Evolutionary conservation across 1,284 basidiomycete species (phyloP).

Genomic region (Ceratobasidium sp.): DNA sequence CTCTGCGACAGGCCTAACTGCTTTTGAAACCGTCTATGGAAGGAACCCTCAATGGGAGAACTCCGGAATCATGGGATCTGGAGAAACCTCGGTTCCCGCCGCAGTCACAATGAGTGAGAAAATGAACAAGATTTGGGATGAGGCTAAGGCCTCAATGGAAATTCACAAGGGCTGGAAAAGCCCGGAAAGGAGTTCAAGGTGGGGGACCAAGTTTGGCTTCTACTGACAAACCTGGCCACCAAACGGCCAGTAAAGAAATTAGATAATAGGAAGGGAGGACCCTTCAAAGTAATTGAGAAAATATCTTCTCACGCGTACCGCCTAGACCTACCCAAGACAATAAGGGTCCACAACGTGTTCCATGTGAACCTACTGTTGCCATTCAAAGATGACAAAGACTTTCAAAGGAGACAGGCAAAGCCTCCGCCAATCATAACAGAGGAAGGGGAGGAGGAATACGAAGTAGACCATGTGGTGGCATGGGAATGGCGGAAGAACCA

Average conservation of each 20-base stretch:
- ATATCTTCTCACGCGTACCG: neutral
- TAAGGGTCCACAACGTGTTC: neutral
- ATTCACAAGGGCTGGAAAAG: neutral
- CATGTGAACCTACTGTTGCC: neutral
- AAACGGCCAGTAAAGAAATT: neutral
- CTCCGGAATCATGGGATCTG: neutral
- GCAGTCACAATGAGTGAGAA: neutral
- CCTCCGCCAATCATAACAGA: neutral
- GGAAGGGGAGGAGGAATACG: neutral
- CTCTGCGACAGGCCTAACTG: slow-evolving; percentile 11
- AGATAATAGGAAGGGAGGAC: neutral
- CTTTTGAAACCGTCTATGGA: slow-evolving; percentile 33
- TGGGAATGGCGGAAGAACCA: neutral
- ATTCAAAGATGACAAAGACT: neutral
- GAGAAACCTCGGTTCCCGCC: neutral
- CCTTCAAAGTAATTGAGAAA: neutral
- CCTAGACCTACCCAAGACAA: neutral
- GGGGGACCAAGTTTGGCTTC: neutral
- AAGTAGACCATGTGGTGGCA: neutral
- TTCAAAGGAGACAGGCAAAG: neutral
- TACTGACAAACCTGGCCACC: neutral
- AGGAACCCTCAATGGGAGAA: slow-evolving; percentile 3
- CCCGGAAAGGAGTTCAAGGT: neutral
- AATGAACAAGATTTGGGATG: neutral
- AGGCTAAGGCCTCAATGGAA: neutral